phyloP scores from a whole-genome alignment of 495 filamentous ascomycete species.

The Umbilicaria muhlenbergii region DNA sequence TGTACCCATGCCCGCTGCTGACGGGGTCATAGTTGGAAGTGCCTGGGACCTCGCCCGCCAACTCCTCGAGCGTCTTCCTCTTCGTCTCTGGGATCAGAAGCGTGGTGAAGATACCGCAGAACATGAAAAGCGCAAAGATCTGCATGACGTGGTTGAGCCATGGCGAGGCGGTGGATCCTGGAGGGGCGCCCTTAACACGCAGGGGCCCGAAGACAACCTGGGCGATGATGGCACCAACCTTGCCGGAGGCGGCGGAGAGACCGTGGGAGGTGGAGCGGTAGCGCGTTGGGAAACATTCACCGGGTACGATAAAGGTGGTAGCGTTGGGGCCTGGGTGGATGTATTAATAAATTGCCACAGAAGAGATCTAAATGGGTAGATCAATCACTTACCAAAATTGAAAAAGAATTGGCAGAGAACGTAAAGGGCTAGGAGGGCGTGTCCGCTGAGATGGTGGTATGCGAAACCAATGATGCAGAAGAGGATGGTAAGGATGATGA shows the following conservation, averaged over 20 bases:
- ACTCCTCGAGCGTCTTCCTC: conserved; percentile 47
- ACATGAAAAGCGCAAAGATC: conserved; percentile 72
- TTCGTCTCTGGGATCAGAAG: conserved; percentile 63
- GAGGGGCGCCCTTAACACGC: conserved; percentile 21
- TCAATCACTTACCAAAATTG: conserved; percentile 38
- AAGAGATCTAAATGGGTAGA: neutral
- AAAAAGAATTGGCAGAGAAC: conserved; percentile 78
- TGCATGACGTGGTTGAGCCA: conserved; percentile 72
- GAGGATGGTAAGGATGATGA: conserved; percentile 56
- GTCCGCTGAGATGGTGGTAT: conserved; percentile 36
- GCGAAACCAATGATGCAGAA: conserved; percentile 64
- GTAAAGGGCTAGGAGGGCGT: conserved; percentile 55
- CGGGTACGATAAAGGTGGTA: conserved; percentile 82
- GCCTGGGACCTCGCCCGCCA: conserved; percentile 30
- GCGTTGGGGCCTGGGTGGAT: conserved; percentile 52
- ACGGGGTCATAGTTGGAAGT: conserved; percentile 13
- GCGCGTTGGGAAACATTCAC: conserved; percentile 79
- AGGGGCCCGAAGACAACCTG: conserved; percentile 23
- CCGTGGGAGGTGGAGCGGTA: conserved; percentile 77
- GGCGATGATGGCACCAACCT: conserved; percentile 56
- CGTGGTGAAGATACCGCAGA: conserved; percentile 49
- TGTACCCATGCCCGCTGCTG: conserved; percentile 1
- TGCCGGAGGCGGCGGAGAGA: conserved; percentile 68
- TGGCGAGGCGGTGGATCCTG: conserved; percentile 28
- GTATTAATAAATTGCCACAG: neutral